These are phyloP conservation scores for Suhomyces maxii DNA, from an alignment of 1,139 yeast genomes.

Conservation along the genomic window DNA sequence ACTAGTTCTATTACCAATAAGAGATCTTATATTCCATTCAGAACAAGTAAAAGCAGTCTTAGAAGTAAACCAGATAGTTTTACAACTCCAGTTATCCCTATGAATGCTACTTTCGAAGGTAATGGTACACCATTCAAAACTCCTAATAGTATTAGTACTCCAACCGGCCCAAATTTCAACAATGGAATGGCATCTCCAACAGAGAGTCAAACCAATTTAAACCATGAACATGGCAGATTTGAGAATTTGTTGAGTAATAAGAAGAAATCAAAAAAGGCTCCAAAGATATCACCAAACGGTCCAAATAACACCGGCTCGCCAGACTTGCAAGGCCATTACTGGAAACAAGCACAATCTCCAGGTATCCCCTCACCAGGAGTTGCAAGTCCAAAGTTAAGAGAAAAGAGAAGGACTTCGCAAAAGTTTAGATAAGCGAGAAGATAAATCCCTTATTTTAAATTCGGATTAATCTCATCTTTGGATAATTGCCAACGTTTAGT, in stretches of 20 bases:
- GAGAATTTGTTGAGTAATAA: slow-evolving; percentile 33
- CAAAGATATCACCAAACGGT: slow-evolving; percentile 17
- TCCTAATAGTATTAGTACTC: slow-evolving; percentile 8
- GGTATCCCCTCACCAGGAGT: slow-evolving; percentile 4
- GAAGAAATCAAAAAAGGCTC: slow-evolving; percentile 23
- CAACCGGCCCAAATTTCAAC: slow-evolving; percentile 4
- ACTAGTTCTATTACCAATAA: slow-evolving; percentile 22
- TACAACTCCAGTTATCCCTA: slow-evolving; percentile 22
- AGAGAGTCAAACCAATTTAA: slow-evolving; percentile 10
- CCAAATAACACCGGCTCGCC: slow-evolving; percentile 15
- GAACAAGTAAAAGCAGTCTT: slow-evolving; percentile 29
- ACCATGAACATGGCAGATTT: slow-evolving; percentile 17
- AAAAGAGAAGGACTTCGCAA: slow-evolving; percentile 23
- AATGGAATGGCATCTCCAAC: slow-evolving; percentile 7
- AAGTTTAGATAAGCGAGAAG: slow-evolving; percentile 9
- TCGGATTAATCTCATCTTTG: too few relatives aligned
- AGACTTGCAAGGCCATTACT: slow-evolving; percentile 8
- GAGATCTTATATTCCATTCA: slow-evolving; percentile 47
- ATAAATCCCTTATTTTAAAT: too few relatives aligned
- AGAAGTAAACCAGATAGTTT: slow-evolving; percentile 19
- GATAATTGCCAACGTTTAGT: too few relatives aligned
- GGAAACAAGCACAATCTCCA: slow-evolving; percentile 11
- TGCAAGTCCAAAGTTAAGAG: slow-evolving; percentile 12
- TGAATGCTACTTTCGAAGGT: slow-evolving; percentile 11
- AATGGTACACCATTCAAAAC: slow-evolving; percentile 12